Base-by-base conservation (phyloP, 2,329 filamentous ascomycete species). In the Diaporthe ampelina region DNA sequence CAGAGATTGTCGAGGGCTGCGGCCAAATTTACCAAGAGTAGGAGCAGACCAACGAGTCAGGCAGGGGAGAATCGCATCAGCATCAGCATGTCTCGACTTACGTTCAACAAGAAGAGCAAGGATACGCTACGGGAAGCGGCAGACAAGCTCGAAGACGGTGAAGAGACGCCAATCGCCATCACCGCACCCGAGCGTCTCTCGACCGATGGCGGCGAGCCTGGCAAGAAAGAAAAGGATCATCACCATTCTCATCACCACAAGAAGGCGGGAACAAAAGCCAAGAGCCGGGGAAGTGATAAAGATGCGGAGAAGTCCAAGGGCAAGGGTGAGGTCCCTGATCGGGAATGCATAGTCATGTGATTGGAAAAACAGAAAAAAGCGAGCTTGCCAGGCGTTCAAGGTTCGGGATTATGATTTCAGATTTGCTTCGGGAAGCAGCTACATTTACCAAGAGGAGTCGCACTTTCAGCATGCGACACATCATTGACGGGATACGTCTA, bases 21-120 rank as follows among this genome's bases (percentile, higher is more conserved):
- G 19, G 88, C 88, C 7, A 86, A 86, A 61, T 90, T 92, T 76
- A 82, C 87, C 29, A 80, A 84, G 81, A 82, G 81, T 63, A 86
- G 87, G 77, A 91, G 90, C 77, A 87, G 91, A 17, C 88, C 91
- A 6, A 83, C 83, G 24, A 92, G 91, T 78, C 89, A 91, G 77
- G 87, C 85, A 1, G 89, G 90, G 37, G 91, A 92, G 77, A 86
- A 85, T 21, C 86, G 91, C 5, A 87, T 91, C 73, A 91, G 88
- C 78, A 83, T 88, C 24, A 89, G 88, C 3, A 90, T 92, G 80
- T 87, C 86, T 21, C 86, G 88, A n/a, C 81, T 91, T 5, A 87
- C 86, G 13, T 85, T 87, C 0, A 84, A 90, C 9, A 86, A 87
- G 78, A 87, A 86, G 68, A 89, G 87, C 81, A 89, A 85, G 78